A percentile compares a stretch with the other conserved stretches of the same genome.
These are phyloP conservation scores for Scedosporium dehoogii DNA, from an alignment of 2,329 filamentous ascomycete species.

Conservation along the genomic window DNA sequence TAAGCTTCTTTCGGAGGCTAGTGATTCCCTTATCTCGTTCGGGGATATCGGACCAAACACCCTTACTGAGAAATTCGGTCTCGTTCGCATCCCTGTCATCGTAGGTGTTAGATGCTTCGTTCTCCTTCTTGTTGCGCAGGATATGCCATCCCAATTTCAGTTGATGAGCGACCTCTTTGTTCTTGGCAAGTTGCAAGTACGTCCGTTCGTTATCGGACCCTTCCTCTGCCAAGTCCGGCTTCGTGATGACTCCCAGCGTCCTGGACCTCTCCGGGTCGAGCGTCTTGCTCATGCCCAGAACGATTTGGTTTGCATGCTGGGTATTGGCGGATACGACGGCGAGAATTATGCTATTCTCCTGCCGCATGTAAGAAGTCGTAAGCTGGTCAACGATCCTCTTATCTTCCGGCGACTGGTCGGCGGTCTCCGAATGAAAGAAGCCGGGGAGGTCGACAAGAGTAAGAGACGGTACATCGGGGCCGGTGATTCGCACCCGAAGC, in stretches of 20 bases:
- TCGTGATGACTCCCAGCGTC: conserved; percentile 49
- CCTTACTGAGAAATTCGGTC: conserved; percentile 19
- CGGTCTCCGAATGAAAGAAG: conserved; percentile 22
- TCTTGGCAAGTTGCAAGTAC: conserved; percentile 25
- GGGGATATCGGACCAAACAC: conserved; percentile 18
- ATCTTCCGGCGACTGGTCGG: conserved; percentile 20
- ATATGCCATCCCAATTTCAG: conserved; percentile 42
- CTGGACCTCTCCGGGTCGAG: conserved; percentile 32
- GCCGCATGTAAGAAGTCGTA: conserved; percentile 43
- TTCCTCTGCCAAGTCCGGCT: conserved; percentile 34
- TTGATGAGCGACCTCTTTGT: conserved; percentile 19
- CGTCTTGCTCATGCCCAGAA: conserved; percentile 32
- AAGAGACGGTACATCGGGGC: conserved; percentile 32
- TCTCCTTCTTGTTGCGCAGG: conserved; percentile 35
- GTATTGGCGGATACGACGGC: conserved; percentile 40
- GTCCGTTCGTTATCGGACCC: conserved; percentile 27
- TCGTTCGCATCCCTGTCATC: conserved; percentile 21
- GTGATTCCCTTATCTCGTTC: conserved; percentile 21
- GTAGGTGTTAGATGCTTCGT: conserved; percentile 14
- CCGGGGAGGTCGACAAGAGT: conserved; percentile 48
- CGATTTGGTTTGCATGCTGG: conserved; percentile 40
- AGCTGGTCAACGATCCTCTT: conserved; percentile 24
- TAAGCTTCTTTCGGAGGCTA: conserved; percentile 23
- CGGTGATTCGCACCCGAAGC: conserved; percentile 34
- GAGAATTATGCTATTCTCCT: conserved; percentile 48